Percentiles rank a stretch among this genome's conserved stretches.
Evolutionary conservation across 208 protist species (phyloP).

Genomic region (Crithidia expoeki): DNA sequence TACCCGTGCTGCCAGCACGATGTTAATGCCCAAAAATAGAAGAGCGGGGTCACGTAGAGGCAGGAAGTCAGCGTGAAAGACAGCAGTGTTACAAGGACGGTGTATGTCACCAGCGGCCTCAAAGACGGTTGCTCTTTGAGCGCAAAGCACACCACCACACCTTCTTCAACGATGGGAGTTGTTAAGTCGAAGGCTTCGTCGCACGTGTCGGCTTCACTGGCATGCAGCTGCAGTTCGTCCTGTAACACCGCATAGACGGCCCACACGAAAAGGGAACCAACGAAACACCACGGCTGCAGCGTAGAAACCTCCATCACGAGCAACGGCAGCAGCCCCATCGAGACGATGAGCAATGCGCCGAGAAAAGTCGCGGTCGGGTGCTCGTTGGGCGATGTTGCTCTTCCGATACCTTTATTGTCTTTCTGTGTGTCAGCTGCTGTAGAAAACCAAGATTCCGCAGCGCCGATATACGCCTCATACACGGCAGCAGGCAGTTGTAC

Average conservation of each 20-base stretch:
- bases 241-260: constrained; percentile 16
- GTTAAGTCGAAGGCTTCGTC: constrained; percentile 33
- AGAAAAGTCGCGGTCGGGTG: constrained; percentile 5
- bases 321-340: constrained; percentile 37
- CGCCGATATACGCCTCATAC: neutral
- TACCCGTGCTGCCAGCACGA: constrained; percentile 49
- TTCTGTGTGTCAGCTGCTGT: neutral
- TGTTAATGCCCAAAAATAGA: constrained; percentile 38
- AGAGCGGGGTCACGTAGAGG: constrained; percentile 23
- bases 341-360: constrained; percentile 16
- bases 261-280: constrained; percentile 28
- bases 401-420: neutral
- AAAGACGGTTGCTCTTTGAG: constrained; percentile 22
- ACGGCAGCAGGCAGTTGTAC: constrained; percentile 1
- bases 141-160: constrained; percentile 27
- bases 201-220: neutral
- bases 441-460: neutral
- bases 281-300: constrained; percentile 37
- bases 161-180: constrained; percentile 29
- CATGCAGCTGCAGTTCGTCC: constrained; percentile 37
- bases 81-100: constrained; percentile 8
- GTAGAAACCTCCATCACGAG: constrained; percentile 50
- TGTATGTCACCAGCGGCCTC: constrained; percentile 15
- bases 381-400: neutral
- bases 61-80: constrained; percentile 26